Percentiles rank a stretch among this genome's conserved stretches.
phyloP scores from a whole-genome alignment of 495 filamentous ascomycete genomes.

The Lentithecium fluviatile region DNA sequence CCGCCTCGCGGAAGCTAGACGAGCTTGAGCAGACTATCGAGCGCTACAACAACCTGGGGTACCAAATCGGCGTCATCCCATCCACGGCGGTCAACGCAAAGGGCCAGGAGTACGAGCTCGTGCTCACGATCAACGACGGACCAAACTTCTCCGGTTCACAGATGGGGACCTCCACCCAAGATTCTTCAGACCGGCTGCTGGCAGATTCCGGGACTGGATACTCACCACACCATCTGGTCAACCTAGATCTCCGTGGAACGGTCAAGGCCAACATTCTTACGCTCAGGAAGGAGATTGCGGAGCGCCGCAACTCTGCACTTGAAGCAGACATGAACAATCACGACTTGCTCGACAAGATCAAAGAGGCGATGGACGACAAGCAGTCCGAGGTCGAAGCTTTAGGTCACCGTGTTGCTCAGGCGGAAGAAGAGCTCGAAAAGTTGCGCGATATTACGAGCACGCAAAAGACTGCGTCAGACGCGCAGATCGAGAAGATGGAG shows the following conservation, averaged over 20 bases:
- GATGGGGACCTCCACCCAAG: conserved; percentile 55
- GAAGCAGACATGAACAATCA: conserved; percentile 88
- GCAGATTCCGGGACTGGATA: conserved; percentile 81
- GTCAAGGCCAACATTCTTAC: conserved; percentile 74
- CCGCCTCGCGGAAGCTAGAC: conserved; percentile 79
- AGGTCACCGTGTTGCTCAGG: conserved; percentile 78
- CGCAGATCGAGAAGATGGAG: conserved; percentile 97
- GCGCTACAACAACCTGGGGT: conserved; percentile 87
- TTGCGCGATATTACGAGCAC: conserved; percentile 85
- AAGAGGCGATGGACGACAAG: conserved; percentile 94
- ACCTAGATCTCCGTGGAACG: conserved; percentile 76
- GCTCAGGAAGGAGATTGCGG: conserved; percentile 83
- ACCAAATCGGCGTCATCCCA: conserved; percentile 88
- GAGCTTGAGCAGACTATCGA: conserved; percentile 84
- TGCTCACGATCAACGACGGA: conserved; percentile 63
- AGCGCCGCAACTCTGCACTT: conserved; percentile 73
- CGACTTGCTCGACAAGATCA: conserved; percentile 86
- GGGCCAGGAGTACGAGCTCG: conserved; percentile 78
- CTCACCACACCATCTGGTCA: conserved; percentile 81
- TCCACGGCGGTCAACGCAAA: conserved; percentile 79
- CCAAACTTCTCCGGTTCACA: conserved; percentile 77
- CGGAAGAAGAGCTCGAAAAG: conserved; percentile 90
- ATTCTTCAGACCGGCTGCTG: conserved; percentile 64
- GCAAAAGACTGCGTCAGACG: conserved; percentile 81
- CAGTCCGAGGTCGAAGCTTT: conserved; percentile 85